Evolutionary conservation across 2,329 filamentous ascomycete genomes (phyloP).

Genomic region (Leptographium galeiforme): DNA sequence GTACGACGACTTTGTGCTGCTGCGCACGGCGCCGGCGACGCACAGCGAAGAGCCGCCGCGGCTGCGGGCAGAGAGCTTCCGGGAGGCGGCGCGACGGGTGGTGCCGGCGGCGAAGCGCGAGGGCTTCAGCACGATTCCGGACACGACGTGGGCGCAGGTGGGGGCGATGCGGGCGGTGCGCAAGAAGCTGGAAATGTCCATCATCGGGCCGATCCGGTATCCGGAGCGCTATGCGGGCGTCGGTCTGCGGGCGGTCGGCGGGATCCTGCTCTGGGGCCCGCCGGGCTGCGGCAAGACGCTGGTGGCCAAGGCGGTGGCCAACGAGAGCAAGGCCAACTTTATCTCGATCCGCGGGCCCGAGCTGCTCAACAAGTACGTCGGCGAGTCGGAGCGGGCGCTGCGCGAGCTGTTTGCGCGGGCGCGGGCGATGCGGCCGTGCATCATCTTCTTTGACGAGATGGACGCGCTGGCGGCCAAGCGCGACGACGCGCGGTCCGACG

Average conservation of each 20-base stretch:
- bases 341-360: slow-evolving; percentile 97
- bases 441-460: slow-evolving; percentile 96
- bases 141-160: slow-evolving; percentile 86
- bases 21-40: not conserved
- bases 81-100: slow-evolving; percentile 59
- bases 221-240: slow-evolving; percentile 65
- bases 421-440: slow-evolving; percentile 73
- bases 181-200: slow-evolving; percentile 67
- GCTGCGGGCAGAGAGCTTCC: slow-evolving; percentile 50
- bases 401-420: slow-evolving; percentile 85
- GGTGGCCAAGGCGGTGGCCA: slow-evolving; percentile 89
- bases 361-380: slow-evolving; percentile 93
- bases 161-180: slow-evolving; percentile 72
- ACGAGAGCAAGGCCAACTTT: slow-evolving; percentile 92
- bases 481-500: slow-evolving; percentile 59
- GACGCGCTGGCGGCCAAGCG: slow-evolving; percentile 75
- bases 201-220: slow-evolving; percentile 77
- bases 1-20: not conserved
- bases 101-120: slow-evolving; percentile 77
- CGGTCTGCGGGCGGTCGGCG: slow-evolving; percentile 69
- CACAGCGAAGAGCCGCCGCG: slow-evolving; percentile 7
- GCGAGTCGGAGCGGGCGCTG: slow-evolving; percentile 86
- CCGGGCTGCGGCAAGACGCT: slow-evolving; percentile 95
- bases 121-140: slow-evolving; percentile 87
- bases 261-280: slow-evolving; percentile 90